Conservation (phyloP, 495 filamentous ascomycete genomes). For the Penicillium arizonense region DNA sequence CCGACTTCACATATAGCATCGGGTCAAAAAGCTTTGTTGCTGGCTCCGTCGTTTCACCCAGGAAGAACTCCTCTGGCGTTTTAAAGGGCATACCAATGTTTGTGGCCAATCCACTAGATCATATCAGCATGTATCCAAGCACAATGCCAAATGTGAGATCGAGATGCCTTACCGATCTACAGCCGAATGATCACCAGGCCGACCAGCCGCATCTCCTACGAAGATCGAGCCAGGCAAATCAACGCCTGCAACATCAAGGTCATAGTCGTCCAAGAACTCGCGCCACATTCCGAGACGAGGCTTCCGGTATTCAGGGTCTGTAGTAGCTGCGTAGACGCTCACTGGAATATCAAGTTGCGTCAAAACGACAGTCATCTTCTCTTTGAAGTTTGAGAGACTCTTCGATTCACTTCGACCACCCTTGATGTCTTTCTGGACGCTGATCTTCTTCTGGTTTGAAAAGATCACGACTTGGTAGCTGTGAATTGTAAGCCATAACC, state of each 20-base stretch:
- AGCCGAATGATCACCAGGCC: constrained; percentile 67
- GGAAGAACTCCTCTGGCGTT: constrained; percentile 91
- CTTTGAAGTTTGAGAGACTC: constrained; percentile 73
- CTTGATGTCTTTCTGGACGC: constrained; percentile 69
- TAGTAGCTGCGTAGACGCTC: constrained; percentile 81
- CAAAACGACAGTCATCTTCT: constrained; percentile 68
- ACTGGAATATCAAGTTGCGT: constrained; percentile 72
- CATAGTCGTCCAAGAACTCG: constrained; percentile 73
- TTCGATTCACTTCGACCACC: constrained; percentile 59
- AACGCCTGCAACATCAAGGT: constrained; percentile 60
- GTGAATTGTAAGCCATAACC: background rate
- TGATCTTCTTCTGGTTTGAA: constrained; percentile 85
- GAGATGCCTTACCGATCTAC: constrained; percentile 62
- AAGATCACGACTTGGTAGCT: constrained; percentile 79
- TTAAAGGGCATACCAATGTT: constrained; percentile 78
- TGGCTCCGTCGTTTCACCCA: constrained; percentile 58
- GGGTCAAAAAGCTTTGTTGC: constrained; percentile 71
- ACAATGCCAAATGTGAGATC: background rate
- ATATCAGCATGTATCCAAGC: constrained; percentile 2
- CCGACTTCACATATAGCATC: constrained; percentile 43
- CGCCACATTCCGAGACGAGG: constrained; percentile 88
- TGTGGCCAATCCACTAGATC: constrained; percentile 62
- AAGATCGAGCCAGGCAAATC: constrained; percentile 73
- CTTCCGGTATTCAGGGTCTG: constrained; percentile 77
- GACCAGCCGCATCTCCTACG: constrained; percentile 84